These are phyloP conservation scores for Pyrus pyrifolia DNA, from an alignment of 306 rosid species.

Conservation along the genomic window DNA sequence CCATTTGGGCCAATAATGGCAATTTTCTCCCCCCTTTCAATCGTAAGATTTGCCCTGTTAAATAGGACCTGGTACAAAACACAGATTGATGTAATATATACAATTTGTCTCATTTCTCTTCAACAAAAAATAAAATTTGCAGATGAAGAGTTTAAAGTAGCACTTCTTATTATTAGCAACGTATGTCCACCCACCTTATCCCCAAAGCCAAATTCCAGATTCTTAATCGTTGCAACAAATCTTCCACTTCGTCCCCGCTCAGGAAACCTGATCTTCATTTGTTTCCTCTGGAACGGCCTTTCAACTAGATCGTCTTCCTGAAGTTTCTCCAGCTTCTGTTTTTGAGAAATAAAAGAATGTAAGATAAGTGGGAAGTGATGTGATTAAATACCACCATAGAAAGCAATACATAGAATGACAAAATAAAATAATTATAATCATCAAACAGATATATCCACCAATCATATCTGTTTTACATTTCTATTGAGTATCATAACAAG, in stretches of 20 bases:
- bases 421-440: neutral
- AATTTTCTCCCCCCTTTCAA: slow-evolving; percentile 92
- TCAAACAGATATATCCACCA: neutral
- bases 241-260: slow-evolving; percentile 95
- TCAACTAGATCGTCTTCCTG: slow-evolving; percentile 78
- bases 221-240: slow-evolving; percentile 55
- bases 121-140: neutral
- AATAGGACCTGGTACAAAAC: slow-evolving; percentile 57
- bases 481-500: neutral
- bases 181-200: slow-evolving; percentile 52
- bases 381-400: slow-evolving; percentile 4
- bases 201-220: slow-evolving; percentile 75
- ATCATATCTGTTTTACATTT: neutral
- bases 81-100: slow-evolving; percentile 19
- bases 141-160: neutral
- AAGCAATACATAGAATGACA: neutral
- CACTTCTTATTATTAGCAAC: slow-evolving; percentile 1
- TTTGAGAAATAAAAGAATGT: slow-evolving; percentile 19
- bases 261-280: slow-evolving; percentile 95
- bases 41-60: slow-evolving; percentile 72
- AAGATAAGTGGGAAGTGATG: slow-evolving; percentile 9
- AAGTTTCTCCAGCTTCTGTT: slow-evolving; percentile 94
- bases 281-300: slow-evolving; percentile 92
- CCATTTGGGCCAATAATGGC: slow-evolving; percentile 98
- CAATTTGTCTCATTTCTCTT: neutral